Evolutionary conservation across 2,329 filamentous ascomycete species (phyloP).

Genomic region (Raffaelea arxii): DNA sequence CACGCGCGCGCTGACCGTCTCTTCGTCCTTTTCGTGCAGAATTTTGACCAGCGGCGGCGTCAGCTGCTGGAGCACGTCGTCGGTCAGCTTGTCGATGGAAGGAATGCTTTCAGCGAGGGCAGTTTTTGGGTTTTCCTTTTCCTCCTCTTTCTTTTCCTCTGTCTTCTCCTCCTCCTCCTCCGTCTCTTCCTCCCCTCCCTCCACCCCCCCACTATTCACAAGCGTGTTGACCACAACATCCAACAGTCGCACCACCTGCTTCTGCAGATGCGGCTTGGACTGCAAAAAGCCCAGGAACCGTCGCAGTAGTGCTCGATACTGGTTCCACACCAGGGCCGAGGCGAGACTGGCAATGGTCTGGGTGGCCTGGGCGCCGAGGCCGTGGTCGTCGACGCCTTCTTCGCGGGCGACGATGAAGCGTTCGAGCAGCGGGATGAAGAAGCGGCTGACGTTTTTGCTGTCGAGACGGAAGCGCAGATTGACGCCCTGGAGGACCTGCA

Average conservation of each 20-base stretch:
- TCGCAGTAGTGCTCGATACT: constrained; percentile 76
- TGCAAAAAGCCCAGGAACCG: constrained; percentile 76
- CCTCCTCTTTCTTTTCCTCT: too few species aligned
- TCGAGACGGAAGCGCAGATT: constrained; percentile 52
- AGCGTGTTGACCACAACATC: constrained; percentile 74
- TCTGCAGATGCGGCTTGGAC: constrained; percentile 73
- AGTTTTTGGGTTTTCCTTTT: constrained; percentile 13
- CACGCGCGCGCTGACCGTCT: constrained; percentile 84
- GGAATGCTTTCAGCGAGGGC: constrained; percentile 55
- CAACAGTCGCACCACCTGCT: constrained; percentile 74
- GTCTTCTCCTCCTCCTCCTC: constrained; percentile 19
- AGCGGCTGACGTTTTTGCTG: constrained; percentile 70
- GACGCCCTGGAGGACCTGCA: constrained; percentile 64
- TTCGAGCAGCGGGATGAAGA: constrained; percentile 85
- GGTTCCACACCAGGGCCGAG: constrained; percentile 75
- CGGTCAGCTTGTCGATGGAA: constrained; percentile 53
- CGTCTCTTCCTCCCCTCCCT: constrained; percentile 34
- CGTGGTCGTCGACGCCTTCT: constrained; percentile 67
- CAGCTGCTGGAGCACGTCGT: constrained; percentile 65
- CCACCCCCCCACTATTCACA: too few species aligned
- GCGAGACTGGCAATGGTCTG: constrained; percentile 67
- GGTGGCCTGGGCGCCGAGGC: constrained; percentile 79
- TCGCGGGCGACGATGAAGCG: constrained; percentile 84
- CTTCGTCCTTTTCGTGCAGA: constrained; percentile 88
- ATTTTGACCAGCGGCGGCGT: constrained; percentile 73